Evolutionary conservation across 257 asterid genomes (phyloP).

Genomic region (Linderniella brevidens): DNA sequence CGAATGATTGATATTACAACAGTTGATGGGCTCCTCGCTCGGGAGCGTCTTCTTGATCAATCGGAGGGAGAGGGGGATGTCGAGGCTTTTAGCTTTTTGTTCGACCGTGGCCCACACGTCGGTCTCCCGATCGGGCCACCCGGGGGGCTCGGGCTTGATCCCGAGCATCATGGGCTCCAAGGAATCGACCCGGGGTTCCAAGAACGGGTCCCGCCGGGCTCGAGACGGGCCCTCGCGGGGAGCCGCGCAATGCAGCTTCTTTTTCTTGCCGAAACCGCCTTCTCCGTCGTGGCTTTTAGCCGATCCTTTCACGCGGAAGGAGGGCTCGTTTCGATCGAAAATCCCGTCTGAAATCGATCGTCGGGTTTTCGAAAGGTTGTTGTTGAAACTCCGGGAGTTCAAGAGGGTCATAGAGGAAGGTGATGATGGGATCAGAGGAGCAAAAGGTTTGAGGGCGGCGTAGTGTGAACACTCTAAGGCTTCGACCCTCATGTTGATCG

Average conservation of each 20-base stretch:
- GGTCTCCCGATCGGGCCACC: conserved; percentile 51
- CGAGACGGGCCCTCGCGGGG: conserved; percentile 18
- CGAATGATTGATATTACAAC: conserved; percentile 16
- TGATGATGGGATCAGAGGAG: no score
- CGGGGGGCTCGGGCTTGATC: conserved; percentile 56
- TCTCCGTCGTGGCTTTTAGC: conserved; percentile 8
- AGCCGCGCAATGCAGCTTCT: conserved; percentile 16
- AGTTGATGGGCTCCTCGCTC: conserved; percentile 13
- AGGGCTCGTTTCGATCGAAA: conserved; percentile 9
- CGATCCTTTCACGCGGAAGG: conserved; percentile 12
- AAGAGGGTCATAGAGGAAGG: no score
- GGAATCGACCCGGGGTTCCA: conserved; percentile 33
- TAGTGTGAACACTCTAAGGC: no score
- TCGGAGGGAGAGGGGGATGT: conserved; percentile 61
- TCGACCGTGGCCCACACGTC: conserved; percentile 33
- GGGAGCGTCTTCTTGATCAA: conserved; percentile 65
- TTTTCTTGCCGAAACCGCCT: conserved; percentile 9
- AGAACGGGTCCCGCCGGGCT: conserved; percentile 18
- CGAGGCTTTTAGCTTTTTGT: conserved; percentile 57
- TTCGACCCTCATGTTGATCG: no score
- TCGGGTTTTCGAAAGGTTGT: conserved; percentile 17
- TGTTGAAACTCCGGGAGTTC: no score
- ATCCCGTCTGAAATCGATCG: conserved; percentile 26
- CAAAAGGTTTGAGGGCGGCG: no score
- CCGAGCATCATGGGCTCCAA: conserved; percentile 78